These are phyloP conservation scores for Leccinum olivaceoglutinosum DNA, from an alignment of 1,284 basidiomycete species.

Conservation along the genomic window DNA sequence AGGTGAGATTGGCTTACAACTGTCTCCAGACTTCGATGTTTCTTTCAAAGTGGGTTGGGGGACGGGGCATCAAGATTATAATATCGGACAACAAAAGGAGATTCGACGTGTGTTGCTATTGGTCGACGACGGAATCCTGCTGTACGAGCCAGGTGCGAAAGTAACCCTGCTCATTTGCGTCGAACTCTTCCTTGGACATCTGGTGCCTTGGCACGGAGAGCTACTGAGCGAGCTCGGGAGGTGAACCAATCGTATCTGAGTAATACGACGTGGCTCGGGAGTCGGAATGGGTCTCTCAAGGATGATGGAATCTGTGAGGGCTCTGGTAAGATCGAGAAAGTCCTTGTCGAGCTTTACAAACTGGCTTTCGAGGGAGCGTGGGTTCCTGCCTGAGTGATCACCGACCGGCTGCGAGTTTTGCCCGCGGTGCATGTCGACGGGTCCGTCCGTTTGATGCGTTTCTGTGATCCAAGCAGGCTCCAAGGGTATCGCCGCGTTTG, in stretches of 20 bases:
- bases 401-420: conserved; percentile 1
- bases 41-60: conserved; percentile 79
- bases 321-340: conserved; percentile 62
- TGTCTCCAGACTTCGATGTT: conserved; percentile 93
- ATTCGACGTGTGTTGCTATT: conserved; percentile 40
- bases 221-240: conserved; percentile 33
- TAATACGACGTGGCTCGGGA: conserved; percentile 41
- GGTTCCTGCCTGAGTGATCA: conserved; percentile 8
- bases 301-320: conserved; percentile 48
- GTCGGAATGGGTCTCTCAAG: conserved; percentile 48
- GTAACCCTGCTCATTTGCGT: conserved; percentile 75
- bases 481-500: conserved; percentile 70
- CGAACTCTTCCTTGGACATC: conserved; percentile 83
- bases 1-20: conserved; percentile 48
- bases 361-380: conserved; percentile 61
- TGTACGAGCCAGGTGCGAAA: conserved; percentile 72
- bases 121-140: conserved; percentile 50
- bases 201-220: conserved; percentile 50
- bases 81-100: conserved; percentile 1
- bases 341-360: conserved; percentile 61
- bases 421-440: conserved; percentile 5
- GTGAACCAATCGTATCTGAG: conserved; percentile 27
- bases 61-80: conserved; percentile 42
- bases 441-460: conserved; percentile 12
- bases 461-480: conserved; percentile 27